Percentiles rank a stretch among this genome's conserved stretches.
Conservation (phyloP, 768 basidiomycete genomes). For the Thelephora ganbajun region DNA sequence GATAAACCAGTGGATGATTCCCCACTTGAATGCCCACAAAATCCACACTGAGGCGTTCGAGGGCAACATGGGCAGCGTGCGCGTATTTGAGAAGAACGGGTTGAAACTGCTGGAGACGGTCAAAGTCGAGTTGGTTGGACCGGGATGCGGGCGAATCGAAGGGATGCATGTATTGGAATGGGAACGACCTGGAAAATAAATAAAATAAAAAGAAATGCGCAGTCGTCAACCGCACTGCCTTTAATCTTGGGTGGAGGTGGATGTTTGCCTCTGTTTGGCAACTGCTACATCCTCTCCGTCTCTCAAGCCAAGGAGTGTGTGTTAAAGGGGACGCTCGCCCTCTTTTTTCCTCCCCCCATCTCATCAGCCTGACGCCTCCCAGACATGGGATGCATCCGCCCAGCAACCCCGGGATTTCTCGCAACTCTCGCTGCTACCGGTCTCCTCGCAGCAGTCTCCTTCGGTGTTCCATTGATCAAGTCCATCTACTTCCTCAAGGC, state of each 20-base stretch:
- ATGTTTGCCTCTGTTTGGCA: not conserved
- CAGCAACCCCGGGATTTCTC: constrained; percentile 84
- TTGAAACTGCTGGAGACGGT: constrained; percentile 29
- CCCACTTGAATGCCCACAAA: constrained; percentile 41
- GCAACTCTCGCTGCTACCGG: constrained; percentile 67
- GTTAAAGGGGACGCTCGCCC: not conserved
- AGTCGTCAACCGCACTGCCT: not conserved
- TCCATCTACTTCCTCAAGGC: constrained; percentile 84
- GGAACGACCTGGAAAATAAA: too few species aligned
- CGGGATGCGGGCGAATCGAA: constrained; percentile 18
- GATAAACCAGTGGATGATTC: constrained; percentile 45
- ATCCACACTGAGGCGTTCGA: constrained; percentile 30
- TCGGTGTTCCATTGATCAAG: constrained; percentile 84
- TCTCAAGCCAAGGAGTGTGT: not conserved
- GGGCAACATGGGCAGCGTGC: constrained; percentile 45
- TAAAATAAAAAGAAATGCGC: not conserved
- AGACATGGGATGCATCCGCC: constrained; percentile 52
- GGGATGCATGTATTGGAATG: constrained; percentile 14
- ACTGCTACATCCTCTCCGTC: constrained; percentile 1
- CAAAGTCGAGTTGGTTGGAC: constrained; percentile 23
- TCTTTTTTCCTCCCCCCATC: constrained; percentile 2
- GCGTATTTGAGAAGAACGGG: constrained; percentile 57
- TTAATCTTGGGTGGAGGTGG: too few species aligned
- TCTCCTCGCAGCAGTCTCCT: constrained; percentile 75
- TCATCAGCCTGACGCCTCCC: not conserved